Base-by-base conservation (phyloP, 306 rosid genomes). In the Clitoria ternatea region DNA sequence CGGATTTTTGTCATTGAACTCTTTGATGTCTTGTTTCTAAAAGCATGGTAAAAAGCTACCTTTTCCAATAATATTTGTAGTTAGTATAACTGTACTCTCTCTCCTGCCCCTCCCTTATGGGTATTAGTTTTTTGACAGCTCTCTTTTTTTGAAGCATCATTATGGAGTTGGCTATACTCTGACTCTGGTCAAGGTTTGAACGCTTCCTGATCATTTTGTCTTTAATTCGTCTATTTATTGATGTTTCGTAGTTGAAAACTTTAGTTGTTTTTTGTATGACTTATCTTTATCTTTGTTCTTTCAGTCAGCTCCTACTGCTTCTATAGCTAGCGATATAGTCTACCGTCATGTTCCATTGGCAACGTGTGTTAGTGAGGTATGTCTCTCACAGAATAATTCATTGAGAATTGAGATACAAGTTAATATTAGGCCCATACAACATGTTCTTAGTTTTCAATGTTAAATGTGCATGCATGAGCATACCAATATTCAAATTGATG, bases 151-250 rank as follows among this genome's bases (percentile, higher is more conserved):
- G 92, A 93, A 93, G 92, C 98, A 87, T 81, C 92, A 88, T 39
- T 93, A 88, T 37, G 98, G 98, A 63, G 98, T 93, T 64, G 98
- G 98, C 59, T 93, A 93, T 83, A 93, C 96, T 68, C 84, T 93
- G 35, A 93, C 98, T 53, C 82, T 93, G 62, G 98, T 87, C 68
- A 93, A 93, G 97, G 96, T 90, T 61, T 81, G 81, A 77, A 77
- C 75, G 43, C 10, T 56, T 54, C 73, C 37, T 49, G 19, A 59
- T 35, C 11, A 50, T 57, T 72, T 57, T 75, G 70, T 59, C 44
- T 72, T 11, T 52, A 57, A 73, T 73, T 48, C 74, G 42, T 74
- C 22, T 24, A 37, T 57, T 75, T 56, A 27, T 30, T 55, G 69
- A 23, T 55, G 55, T 57, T 63, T 70, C 54, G 29, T 33, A 22